Percentiles rank a stretch among this genome's conserved stretches.
These are phyloP conservation scores for Kwoniella sp. DNA, from an alignment of 768 basidiomycete species.

Conservation along the genomic window DNA sequence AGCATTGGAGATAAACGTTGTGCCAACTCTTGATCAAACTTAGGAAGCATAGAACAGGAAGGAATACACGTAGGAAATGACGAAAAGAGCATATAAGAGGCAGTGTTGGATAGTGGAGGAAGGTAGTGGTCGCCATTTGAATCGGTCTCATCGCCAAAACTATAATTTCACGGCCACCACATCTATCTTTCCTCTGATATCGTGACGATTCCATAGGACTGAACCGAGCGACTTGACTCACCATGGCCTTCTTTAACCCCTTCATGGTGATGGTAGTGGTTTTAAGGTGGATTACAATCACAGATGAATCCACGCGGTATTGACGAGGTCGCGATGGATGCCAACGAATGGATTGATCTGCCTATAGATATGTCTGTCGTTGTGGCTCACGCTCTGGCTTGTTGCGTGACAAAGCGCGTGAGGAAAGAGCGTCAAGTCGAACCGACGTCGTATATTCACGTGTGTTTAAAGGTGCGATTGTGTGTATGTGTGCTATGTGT, in stretches of 20 bases:
- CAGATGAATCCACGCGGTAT: not conserved
- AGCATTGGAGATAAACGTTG: not conserved
- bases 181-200: not conserved
- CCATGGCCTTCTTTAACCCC: constrained; percentile 58
- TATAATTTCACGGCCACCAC: not conserved
- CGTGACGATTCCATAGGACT: not conserved
- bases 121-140: not conserved
- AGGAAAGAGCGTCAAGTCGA: no score
- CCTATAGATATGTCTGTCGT: not conserved
- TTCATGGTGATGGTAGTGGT: constrained; percentile 47
- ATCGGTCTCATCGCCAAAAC: not conserved
- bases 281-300: not conserved
- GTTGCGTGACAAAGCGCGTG: constrained; percentile 11
- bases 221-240: constrained; percentile 35
- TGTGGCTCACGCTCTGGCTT: not conserved
- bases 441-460: no score
- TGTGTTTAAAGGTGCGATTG: no score
- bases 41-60: no score
- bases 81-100: not conserved
- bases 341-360: not conserved
- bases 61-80: no score
- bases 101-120: not conserved
- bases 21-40: no score
- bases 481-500: not conserved
- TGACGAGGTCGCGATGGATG: not conserved